These are phyloP conservation scores for Lactarius akahatsu DNA, from an alignment of 768 basidiomycete genomes.

Conservation along the genomic window DNA sequence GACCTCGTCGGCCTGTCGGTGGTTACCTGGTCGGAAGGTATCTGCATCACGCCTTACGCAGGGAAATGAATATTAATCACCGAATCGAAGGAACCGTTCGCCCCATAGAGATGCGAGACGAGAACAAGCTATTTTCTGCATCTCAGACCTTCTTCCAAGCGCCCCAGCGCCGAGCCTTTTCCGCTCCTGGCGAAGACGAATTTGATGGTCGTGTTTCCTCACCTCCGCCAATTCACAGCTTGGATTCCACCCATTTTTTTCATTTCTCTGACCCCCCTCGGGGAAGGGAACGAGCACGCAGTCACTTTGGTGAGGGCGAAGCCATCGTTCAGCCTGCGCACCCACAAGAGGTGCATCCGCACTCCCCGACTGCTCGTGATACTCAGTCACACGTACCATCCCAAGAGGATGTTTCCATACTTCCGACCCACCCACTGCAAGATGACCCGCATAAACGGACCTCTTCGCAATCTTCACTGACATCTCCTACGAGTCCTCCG, in stretches of 20 bases:
- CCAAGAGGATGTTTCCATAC: constrained; percentile 5
- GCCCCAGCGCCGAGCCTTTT: constrained; percentile 45
- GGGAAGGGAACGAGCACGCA: constrained; percentile 28
- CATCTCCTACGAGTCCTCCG: background rate
- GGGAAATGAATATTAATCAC: constrained; percentile 38
- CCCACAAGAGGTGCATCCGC: constrained; percentile 29
- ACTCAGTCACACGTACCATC: constrained; percentile 18
- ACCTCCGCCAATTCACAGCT: constrained; percentile 1
- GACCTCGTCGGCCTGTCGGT: constrained; percentile 69
- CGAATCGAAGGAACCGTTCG: constrained; percentile 58
- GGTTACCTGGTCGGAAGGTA: constrained; percentile 87
- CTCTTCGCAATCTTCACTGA: background rate
- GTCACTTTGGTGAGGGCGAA: constrained; percentile 35
- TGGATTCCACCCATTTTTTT: background rate
- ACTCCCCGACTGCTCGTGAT: constrained; percentile 36
- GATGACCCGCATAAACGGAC: background rate
- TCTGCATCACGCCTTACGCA: constrained; percentile 20
- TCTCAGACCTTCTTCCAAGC: constrained; percentile 74
- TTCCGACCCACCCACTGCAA: background rate
- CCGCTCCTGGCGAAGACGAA: constrained; percentile 42
- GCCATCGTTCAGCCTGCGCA: constrained; percentile 32
- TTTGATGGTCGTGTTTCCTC: constrained; percentile 36
- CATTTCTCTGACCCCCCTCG: background rate
- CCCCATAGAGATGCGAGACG: constrained; percentile 56
- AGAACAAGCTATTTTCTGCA: constrained; percentile 70